These are phyloP conservation scores for Talaromyces sp. DNA, from an alignment of 2,329 filamentous ascomycete species.

Conservation along the genomic window DNA sequence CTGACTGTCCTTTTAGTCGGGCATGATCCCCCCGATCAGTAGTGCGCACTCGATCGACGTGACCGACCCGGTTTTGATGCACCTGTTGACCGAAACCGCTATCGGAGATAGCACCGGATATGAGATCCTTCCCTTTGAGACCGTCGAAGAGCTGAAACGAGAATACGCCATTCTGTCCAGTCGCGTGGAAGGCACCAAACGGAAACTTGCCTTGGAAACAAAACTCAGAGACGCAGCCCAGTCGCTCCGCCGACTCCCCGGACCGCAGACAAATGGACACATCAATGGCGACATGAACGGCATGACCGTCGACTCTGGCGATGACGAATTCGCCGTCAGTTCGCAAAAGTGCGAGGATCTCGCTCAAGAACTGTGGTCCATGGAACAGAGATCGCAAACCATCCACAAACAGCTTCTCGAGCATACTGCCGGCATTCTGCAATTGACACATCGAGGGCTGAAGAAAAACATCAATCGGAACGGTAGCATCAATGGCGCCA, in stretches of 20 bases:
- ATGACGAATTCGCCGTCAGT: slow-evolving; percentile 69
- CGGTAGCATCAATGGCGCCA: slow-evolving; percentile 17
- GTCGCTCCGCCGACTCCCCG: slow-evolving; percentile 78
- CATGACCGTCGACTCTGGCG: slow-evolving; percentile 53
- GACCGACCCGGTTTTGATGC: slow-evolving; percentile 69
- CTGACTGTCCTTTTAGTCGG: slow-evolving; percentile 45
- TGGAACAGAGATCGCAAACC: slow-evolving; percentile 72
- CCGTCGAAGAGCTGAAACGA: slow-evolving; percentile 88
- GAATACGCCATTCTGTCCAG: slow-evolving; percentile 67
- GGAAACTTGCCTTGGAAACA: slow-evolving; percentile 81
- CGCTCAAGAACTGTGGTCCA: slow-evolving; percentile 69
- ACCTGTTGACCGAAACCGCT: slow-evolving; percentile 89
- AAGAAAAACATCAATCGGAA: slow-evolving; percentile 51
- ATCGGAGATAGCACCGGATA: slow-evolving; percentile 82
- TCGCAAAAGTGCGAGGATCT: slow-evolving; percentile 82
- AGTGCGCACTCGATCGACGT: slow-evolving; percentile 37
- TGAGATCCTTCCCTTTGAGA: slow-evolving; percentile 82
- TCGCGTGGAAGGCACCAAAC: slow-evolving; percentile 75
- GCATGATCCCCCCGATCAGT: slow-evolving; percentile 36
- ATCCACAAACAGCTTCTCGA: slow-evolving; percentile 73
- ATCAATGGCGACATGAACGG: slow-evolving; percentile 49
- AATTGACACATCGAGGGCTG: slow-evolving; percentile 79
- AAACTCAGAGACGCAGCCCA: slow-evolving; percentile 92
- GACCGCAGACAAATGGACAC: slow-evolving; percentile 54
- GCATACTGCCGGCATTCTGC: slow-evolving; percentile 88